Percentiles rank a stretch among this genome's conserved stretches.
phyloP scores from a whole-genome alignment of 495 filamentous ascomycete genomes.

The Talaromyces thailandensis region DNA sequence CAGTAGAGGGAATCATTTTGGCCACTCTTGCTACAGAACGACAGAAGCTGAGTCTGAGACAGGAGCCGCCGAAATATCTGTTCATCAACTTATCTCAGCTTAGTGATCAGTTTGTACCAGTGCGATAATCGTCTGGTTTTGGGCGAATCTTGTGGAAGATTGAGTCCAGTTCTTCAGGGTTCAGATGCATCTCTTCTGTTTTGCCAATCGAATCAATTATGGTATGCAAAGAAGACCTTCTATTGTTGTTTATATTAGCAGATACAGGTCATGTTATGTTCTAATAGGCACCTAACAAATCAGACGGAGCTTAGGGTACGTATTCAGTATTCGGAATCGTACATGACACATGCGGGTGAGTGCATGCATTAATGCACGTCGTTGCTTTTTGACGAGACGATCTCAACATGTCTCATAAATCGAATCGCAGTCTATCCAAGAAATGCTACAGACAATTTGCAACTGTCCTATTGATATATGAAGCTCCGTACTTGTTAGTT shows the following conservation, averaged over 20 bases:
- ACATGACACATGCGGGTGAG: neutral
- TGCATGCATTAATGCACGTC: neutral
- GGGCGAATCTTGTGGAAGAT: too few relatives aligned
- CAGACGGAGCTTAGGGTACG: neutral
- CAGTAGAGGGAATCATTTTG: neutral
- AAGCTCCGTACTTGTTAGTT: neutral
- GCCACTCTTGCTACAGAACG: too few relatives aligned
- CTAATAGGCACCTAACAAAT: too few relatives aligned
- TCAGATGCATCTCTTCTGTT: too few relatives aligned
- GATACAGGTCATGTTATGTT: too few relatives aligned
- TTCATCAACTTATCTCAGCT: too few relatives aligned
- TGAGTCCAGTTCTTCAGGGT: too few relatives aligned
- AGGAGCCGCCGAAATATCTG: too few relatives aligned
- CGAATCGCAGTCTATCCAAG: neutral
- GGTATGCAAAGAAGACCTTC: too few relatives aligned
- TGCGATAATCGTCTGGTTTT: neutral
- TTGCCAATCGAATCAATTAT: too few relatives aligned
- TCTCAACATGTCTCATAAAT: neutral
- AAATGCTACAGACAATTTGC: neutral
- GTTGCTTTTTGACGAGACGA: neutral
- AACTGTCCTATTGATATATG: neutral
- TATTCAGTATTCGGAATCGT: neutral
- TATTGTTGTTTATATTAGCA: too few relatives aligned
- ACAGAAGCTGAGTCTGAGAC: too few relatives aligned
- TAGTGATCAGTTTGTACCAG: neutral